These are phyloP conservation scores for Stachybotrys chartarum DNA, from an alignment of 2,329 filamentous ascomycete species.

Conservation along the genomic window DNA sequence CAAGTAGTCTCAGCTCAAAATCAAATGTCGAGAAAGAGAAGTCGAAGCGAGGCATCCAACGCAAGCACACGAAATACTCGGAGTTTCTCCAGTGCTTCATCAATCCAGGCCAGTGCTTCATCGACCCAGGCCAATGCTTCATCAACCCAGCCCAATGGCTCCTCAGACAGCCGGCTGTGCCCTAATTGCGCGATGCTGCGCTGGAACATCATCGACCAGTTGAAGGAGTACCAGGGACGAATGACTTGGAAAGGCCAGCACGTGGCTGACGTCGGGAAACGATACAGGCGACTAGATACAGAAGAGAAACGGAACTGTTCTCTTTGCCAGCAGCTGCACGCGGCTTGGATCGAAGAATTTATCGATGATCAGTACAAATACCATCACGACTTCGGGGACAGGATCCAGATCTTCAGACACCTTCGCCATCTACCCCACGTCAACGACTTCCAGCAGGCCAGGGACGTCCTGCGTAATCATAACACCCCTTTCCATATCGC, in stretches of 20 bases:
- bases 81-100: too few species aligned
- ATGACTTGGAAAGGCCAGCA: background rate
- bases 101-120: too few species aligned
- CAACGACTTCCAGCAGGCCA: background rate
- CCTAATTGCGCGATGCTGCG: background rate
- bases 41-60: too few species aligned
- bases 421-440: conserved; percentile 1
- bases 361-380: background rate
- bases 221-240: background rate
- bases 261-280: background rate
- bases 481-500: background rate
- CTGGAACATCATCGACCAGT: background rate
- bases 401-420: background rate
- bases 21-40: too few species aligned
- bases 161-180: background rate
- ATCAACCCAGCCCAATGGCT: background rate
- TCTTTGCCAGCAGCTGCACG: background rate
- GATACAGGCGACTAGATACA: background rate
- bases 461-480: background rate
- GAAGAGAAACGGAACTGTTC: background rate
- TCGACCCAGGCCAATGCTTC: too few species aligned
- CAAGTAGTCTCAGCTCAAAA: too few species aligned
- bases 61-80: too few species aligned
- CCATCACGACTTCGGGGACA: background rate
- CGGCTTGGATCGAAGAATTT: background rate